Conservation (phyloP, 2,329 filamentous ascomycete species). For the Exophiala oligosperma region DNA sequence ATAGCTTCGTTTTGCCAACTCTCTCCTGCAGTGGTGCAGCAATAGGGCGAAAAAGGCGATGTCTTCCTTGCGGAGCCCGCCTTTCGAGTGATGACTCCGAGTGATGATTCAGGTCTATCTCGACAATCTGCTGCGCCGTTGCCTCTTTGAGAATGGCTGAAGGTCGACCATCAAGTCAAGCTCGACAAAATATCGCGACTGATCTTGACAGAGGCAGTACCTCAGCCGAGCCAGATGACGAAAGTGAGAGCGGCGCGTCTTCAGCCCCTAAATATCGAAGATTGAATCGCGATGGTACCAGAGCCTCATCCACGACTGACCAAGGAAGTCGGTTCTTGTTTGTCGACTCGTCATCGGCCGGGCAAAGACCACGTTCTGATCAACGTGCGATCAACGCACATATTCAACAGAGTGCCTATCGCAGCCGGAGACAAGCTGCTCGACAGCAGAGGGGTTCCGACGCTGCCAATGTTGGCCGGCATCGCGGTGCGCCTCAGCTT, state of each 20-base stretch:
- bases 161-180: conserved; percentile 1
- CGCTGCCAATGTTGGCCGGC: conserved; percentile 12
- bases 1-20: neutral
- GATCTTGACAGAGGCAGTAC: conserved; percentile 1
- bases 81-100: neutral
- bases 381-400: conserved; percentile 18
- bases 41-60: neutral
- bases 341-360: conserved; percentile 15
- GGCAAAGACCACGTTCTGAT: conserved; percentile 15
- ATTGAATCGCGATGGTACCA: conserved; percentile 10
- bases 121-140: conserved; percentile 1
- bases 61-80: neutral
- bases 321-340: conserved; percentile 15
- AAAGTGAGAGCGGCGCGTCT: neutral
- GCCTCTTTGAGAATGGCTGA: conserved; percentile 19
- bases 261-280: conserved; percentile 15
- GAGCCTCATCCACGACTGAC: conserved; percentile 3
- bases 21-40: neutral
- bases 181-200: neutral
- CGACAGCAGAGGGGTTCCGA: conserved; percentile 6
- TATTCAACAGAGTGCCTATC: conserved; percentile 15
- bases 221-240: conserved; percentile 4
- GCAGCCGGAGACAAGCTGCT: conserved; percentile 12
- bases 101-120: conserved; percentile 12
- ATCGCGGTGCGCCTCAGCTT: conserved; percentile 8